Evolutionary conservation across 768 basidiomycete genomes (phyloP), one percentile per base, ranked within the genome.

Genomic region (Collybia nuda): DNA sequence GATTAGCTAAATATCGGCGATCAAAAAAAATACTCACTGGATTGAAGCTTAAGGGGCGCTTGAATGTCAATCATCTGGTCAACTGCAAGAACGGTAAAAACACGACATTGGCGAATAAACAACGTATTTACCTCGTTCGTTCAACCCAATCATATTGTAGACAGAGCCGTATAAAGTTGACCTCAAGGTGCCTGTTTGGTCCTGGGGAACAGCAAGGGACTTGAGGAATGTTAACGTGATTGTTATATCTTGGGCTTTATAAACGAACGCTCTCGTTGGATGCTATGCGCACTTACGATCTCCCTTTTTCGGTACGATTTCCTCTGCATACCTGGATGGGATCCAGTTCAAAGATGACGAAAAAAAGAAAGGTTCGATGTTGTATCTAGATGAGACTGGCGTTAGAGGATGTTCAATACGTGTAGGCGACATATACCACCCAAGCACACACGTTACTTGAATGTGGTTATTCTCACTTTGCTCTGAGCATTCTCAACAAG

Each of bases 331-430:
- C 47, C 83, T 76, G 1, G 82, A 81, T 2, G 85, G 85, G 53
- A 85, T 87, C 83, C 82, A 84, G 52, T 81, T 84, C 2, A 83
- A 54, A 11, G 81, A 81, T 0, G 84, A 84, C 0, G 82, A 83
- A 55, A 79, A 86, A 65, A 82, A 86, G 61, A 85, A 86, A 0
- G 84, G 84, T 54, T 86, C 84, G 41, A 85, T 76, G 37, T 75
- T 71, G 57, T 77, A 82, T 59, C 82, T 79, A 24, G 7, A 28
- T 14, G 14, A 11, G 32, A 32, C 6, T 32, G 14, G 32, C 5
- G 32, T 32, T 32, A 32, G 32, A 3, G 9, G 35, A n/a, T 12
- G 22, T 35, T 12, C 32, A 23, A 14, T 50, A 43, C 5, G 17
- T 14, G 18, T 6, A 4, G 22, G 17, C 24, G 7, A 26, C 24